Evolutionary conservation across 2,329 filamentous ascomycete species (phyloP).

Genomic region (Diaporthe caulivora): DNA sequence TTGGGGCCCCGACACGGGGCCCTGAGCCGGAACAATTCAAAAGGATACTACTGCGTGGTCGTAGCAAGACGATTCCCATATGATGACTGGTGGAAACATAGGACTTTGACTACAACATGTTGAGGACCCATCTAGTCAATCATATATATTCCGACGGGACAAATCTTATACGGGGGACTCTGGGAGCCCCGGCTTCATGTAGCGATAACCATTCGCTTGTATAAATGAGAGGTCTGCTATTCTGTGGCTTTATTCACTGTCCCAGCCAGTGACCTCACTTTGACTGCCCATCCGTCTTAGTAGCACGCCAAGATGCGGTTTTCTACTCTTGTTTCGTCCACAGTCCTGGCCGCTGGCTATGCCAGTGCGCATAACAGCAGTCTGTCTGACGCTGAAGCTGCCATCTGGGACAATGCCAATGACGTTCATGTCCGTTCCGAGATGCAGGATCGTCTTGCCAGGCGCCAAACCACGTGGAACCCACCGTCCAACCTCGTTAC

Average conservation of each 20-base stretch:
- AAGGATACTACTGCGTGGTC: not conserved
- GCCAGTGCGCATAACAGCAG: constrained; percentile 19
- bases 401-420: constrained; percentile 5
- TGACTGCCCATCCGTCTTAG: not conserved
- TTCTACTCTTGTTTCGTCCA: not conserved
- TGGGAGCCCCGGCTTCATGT: not conserved
- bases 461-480: constrained; percentile 8
- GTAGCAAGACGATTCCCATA: not conserved
- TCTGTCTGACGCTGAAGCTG: not conserved
- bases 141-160: not conserved
- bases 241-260: not conserved
- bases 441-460: constrained; percentile 12
- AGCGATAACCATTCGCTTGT: not conserved
- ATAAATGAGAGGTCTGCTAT: constrained; percentile 5
- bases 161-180: not conserved
- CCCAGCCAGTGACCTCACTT: not conserved
- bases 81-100: constrained; percentile 15
- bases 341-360: not conserved
- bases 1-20: not conserved
- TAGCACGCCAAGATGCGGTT: not conserved
- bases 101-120: not conserved
- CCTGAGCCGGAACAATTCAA: not conserved
- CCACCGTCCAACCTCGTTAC: constrained; percentile 11
- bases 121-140: not conserved
- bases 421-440: not conserved